Evolutionary conservation across 2,329 filamentous ascomycete species (phyloP).

Genomic region (Botryotinia calthae): DNA sequence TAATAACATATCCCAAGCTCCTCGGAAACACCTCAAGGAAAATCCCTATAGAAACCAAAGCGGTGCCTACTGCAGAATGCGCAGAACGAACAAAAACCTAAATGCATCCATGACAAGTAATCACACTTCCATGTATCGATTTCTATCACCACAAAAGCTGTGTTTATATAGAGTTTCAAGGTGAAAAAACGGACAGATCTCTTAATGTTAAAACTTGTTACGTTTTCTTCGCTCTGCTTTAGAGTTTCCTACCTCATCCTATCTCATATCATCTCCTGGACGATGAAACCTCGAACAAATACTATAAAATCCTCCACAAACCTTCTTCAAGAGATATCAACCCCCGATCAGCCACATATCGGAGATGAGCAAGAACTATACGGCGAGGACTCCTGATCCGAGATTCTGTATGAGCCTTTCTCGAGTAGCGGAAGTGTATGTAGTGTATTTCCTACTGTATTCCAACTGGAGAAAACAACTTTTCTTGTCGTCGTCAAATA

Average conservation of each 20-base stretch:
- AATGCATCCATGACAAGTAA: no score
- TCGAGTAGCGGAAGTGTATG: no score
- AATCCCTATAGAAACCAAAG: no score
- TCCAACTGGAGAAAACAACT: not conserved
- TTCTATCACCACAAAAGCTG: not conserved
- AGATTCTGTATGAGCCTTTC: not conserved
- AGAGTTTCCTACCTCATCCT: no score
- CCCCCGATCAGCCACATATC: accelerated
- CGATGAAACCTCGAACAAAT: accelerated
- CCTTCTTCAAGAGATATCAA: not conserved
- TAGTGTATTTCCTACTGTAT: no score
- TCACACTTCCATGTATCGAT: not conserved
- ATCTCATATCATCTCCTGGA: no score
- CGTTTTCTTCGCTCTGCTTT: no score
- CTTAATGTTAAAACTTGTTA: accelerated
- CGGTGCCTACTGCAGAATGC: not conserved
- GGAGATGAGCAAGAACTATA: no score
- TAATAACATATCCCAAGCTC: no score
- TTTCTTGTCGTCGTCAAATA: not conserved
- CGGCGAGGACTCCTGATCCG: not conserved
- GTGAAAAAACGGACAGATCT: not conserved
- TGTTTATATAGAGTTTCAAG: not conserved
- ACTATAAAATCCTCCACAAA: not conserved
- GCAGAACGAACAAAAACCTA: not conserved
- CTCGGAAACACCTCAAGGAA: accelerated